These are phyloP conservation scores for Deinandra increscens DNA, from an alignment of 129 eudicot genomes.

Conservation along the genomic window DNA sequence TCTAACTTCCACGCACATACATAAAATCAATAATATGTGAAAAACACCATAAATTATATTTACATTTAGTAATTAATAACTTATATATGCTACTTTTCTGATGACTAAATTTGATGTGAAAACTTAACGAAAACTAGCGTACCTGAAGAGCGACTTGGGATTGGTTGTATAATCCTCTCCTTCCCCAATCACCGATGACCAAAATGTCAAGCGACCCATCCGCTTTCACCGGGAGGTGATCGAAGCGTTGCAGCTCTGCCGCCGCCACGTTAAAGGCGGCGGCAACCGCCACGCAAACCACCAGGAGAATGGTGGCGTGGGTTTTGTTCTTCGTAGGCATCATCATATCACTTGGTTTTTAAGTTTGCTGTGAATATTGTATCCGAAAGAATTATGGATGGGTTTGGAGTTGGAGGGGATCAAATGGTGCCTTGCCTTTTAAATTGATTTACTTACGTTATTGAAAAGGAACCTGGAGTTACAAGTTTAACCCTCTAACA, in stretches of 20 bases:
- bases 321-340: constrained; percentile 19
- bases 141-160: constrained; percentile 73
- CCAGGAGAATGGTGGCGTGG: constrained; percentile 22
- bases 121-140: constrained; percentile 5
- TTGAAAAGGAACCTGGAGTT: background rate
- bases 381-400: background rate
- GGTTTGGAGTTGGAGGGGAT: background rate
- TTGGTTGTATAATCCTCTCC: constrained; percentile 68
- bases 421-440: background rate
- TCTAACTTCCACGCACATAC: no score
- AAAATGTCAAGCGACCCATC: constrained; percentile 53
- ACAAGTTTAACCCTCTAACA: background rate
- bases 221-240: constrained; percentile 36
- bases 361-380: constrained; percentile 5
- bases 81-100: background rate
- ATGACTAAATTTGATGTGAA: background rate
- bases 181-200: constrained; percentile 91
- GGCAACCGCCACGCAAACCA: constrained; percentile 8
- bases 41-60: no score
- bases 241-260: constrained; percentile 46
- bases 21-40: no score
- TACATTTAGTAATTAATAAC: no score
- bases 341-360: no score
- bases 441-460: constrained; percentile 11
- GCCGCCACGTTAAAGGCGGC: constrained; percentile 33